A percentile compares a stretch with the other conserved stretches of the same genome.
Evolutionary conservation across 2,329 filamentous ascomycete genomes (phyloP).

Genomic region (Penicillium sp.): DNA sequence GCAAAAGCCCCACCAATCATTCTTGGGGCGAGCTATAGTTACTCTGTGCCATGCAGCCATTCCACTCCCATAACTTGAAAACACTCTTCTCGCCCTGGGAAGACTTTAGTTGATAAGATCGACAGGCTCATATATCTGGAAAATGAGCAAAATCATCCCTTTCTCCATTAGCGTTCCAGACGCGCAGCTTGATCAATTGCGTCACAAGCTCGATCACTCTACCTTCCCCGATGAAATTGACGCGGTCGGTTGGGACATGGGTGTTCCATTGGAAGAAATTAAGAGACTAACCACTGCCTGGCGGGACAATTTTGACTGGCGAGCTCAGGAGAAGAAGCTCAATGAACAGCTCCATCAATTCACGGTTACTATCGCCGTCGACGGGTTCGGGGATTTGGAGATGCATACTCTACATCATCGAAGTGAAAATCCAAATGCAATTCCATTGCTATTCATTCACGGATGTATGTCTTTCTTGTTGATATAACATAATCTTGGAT

Average conservation of each 20-base stretch:
- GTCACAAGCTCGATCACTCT: conserved; percentile 58
- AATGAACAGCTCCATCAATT: conserved; percentile 65
- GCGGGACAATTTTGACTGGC: conserved; percentile 65
- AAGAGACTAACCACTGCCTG: conserved; percentile 63
- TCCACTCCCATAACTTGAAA: background rate
- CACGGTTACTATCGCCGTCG: conserved; percentile 56
- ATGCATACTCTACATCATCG: conserved; percentile 68
- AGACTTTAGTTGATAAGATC: background rate
- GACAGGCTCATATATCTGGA: background rate
- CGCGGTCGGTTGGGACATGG: conserved; percentile 59
- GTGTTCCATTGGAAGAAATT: conserved; percentile 59
- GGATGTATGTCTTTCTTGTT: conserved; percentile 58
- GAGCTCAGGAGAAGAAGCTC: conserved; percentile 60
- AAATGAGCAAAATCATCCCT: conserved; percentile 31
- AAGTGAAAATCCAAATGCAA: conserved; percentile 55
- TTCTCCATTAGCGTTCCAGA: conserved; percentile 60
- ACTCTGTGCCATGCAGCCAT: background rate
- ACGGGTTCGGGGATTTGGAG: conserved; percentile 63
- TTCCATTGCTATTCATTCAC: conserved; percentile 71
- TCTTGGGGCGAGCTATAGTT: background rate
- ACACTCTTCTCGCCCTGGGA: background rate
- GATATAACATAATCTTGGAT: no score
- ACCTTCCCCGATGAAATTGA: conserved; percentile 63
- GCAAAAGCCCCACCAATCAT: conserved; percentile 6
- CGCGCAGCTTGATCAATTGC: conserved; percentile 56